phyloP scores from a whole-genome alignment of 148 eudicot species.

The Dianthus caryophyllus region DNA sequence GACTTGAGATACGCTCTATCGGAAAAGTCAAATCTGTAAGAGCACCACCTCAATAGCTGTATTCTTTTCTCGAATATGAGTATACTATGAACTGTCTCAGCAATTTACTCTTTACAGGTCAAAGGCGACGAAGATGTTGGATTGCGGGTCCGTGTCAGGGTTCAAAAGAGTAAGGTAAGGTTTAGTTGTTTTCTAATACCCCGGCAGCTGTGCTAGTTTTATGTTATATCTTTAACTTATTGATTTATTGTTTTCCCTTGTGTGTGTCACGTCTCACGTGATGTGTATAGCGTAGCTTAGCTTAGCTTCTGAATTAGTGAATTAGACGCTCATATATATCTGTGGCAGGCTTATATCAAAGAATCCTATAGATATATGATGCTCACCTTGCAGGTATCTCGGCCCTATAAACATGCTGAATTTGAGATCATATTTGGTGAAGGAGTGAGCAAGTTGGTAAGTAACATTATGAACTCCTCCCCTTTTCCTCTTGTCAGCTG shows the following conservation, averaged over 20 bases:
- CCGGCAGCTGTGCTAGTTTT: background rate
- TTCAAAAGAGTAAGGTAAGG: slow-evolving; percentile 93
- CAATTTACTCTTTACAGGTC: slow-evolving; percentile 33
- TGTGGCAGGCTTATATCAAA: background rate
- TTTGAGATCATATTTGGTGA: slow-evolving; percentile 95
- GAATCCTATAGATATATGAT: slow-evolving; percentile 6
- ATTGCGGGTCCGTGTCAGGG: slow-evolving; percentile 88
- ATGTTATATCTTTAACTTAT: background rate
- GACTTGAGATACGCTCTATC: slow-evolving; percentile 85
- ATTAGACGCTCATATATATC: background rate
- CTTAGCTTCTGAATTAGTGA: background rate
- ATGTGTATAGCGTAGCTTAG: too few species aligned
- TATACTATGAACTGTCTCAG: background rate
- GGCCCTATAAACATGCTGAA: slow-evolving; percentile 98
- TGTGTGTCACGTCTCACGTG: too few species aligned
- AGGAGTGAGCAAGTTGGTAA: slow-evolving; percentile 90
- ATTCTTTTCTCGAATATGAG: background rate
- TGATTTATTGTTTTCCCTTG: background rate
- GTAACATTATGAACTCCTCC: slow-evolving; percentile 24
- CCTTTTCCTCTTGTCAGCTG: background rate
- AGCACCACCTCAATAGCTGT: slow-evolving; percentile 16
- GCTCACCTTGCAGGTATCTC: slow-evolving; percentile 59
- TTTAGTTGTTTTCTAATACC: background rate
- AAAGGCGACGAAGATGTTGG: slow-evolving; percentile 97
- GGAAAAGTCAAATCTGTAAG: slow-evolving; percentile 98